Base-by-base conservation (phyloP, 2,329 filamentous ascomycete genomes). In the Camillea tinctor region DNA sequence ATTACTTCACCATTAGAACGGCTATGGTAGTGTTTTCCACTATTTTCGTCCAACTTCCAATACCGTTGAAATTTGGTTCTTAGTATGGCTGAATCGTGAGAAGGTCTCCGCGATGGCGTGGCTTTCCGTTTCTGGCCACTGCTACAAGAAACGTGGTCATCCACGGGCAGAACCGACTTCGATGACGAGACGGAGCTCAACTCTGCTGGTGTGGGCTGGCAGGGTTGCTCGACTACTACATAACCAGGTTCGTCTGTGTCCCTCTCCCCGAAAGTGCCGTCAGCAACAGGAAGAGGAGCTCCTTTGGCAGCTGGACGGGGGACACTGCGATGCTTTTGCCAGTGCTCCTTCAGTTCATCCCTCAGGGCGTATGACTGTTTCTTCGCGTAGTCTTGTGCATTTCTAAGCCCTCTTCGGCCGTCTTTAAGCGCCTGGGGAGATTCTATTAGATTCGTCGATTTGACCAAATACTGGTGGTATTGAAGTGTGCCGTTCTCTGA, bases 301-400 rank as follows among this genome's bases (percentile, higher is more conserved):
- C 56, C 50, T 48, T 57, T 50, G 17, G 49, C 24, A 21, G 24
- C 53, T 22, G 50, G 49, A 19, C 48, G 50, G 56, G 53, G 50
- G 49, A 6, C 50, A 49, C 20, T 17, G 50, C 26, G 6, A 21
- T n/a, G 56, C 50, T 57, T 6, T 50, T 49, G 52, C 56, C 56
- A 57, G 26, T 49, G 36, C 50, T 57, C 56, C 20, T 57, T 57
- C 48, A 57, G 50, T n/a, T 57, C 7, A 21, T 57, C 56, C 22
- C 50, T 57, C 19, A 53, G 24, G 49, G 50, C 50, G 23, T 53
- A 48, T 26, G 56, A 52, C 56, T 55, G 56, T 20, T 57, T 53
- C 56, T 26, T 52, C 4, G 56, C 49, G 11, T 53, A 17, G 20
- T 57, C 56, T 20, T 57, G 50, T 4, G 17, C 23, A 48, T 57